Conservation (phyloP, 2,329 filamentous ascomycete genomes). For the Hymenoscyphus fraxineus region DNA sequence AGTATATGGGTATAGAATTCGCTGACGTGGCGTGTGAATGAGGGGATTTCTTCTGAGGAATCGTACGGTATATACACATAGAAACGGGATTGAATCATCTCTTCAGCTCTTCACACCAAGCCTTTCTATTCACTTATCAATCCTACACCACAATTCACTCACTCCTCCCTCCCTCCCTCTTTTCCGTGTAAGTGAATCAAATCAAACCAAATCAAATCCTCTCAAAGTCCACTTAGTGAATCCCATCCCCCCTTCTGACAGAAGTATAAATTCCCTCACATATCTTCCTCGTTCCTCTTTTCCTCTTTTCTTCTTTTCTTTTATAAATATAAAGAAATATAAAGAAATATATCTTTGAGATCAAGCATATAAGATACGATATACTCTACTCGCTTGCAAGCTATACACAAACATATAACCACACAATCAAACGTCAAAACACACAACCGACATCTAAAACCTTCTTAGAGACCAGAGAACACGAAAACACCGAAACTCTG, state of each 20-base stretch:
- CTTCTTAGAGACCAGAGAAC: neutral
- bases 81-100: too few species aligned
- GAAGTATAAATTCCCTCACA: neutral
- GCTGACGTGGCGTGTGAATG: too few species aligned
- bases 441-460: neutral
- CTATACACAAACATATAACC: neutral
- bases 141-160: too few species aligned
- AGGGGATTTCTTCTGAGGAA: too few species aligned
- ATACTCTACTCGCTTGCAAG: neutral
- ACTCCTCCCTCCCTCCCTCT: too few species aligned
- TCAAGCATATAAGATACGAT: too few species aligned
- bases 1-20: too few species aligned
- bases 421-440: neutral
- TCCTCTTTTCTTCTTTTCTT: neutral
- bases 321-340: neutral
- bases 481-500: neutral
- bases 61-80: too few species aligned
- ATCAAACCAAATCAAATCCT: neutral
- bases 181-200: too few species aligned
- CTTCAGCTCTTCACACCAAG: too few species aligned
- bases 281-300: neutral
- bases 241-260: neutral
- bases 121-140: too few species aligned
- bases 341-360: neutral
- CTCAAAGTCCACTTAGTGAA: neutral